A percentile compares a stretch with the other conserved stretches of the same genome.
These are phyloP conservation scores for Microdochium nivale DNA, from an alignment of 2,329 filamentous ascomycete species.

Conservation along the genomic window DNA sequence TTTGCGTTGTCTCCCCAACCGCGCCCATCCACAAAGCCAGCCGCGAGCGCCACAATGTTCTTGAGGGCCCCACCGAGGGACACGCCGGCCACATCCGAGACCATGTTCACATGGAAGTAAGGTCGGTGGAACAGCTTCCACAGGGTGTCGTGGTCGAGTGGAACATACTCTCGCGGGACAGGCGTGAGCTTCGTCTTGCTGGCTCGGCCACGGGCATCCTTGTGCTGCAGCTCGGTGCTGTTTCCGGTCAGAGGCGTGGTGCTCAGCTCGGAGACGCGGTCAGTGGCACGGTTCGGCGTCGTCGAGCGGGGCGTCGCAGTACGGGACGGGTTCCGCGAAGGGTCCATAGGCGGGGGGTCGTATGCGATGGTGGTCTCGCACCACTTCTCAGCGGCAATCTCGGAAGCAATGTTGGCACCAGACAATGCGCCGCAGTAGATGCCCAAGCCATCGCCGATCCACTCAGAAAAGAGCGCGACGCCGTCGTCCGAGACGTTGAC, in stretches of 20 bases:
- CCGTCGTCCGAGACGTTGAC: constrained; percentile 85
- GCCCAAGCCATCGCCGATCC: constrained; percentile 79
- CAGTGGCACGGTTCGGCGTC: constrained; percentile 36
- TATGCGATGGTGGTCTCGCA: constrained; percentile 97
- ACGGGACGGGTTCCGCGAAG: constrained; percentile 62
- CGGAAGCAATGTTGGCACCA: constrained; percentile 90
- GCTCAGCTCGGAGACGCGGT: constrained; percentile 38
- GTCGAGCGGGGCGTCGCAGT: constrained; percentile 34
- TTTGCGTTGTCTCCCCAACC: constrained; percentile 99
- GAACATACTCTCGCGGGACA: constrained; percentile 73
- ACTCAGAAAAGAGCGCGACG: constrained; percentile 86
- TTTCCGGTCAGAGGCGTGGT: constrained; percentile 30
- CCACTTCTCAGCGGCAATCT: constrained; percentile 93
- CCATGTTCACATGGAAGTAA: constrained; percentile 95
- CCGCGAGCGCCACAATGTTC: constrained; percentile 91
- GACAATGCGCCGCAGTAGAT: constrained; percentile 97
- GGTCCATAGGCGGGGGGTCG: constrained; percentile 79
- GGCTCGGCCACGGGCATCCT: constrained; percentile 57
- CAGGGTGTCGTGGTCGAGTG: constrained; percentile 76
- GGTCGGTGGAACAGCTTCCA: constrained; percentile 86
- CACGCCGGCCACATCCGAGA: constrained; percentile 91
- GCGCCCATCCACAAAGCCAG: constrained; percentile 89
- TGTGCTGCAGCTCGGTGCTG: constrained; percentile 46
- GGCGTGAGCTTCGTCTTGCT: constrained; percentile 65
- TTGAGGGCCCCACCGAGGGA: constrained; percentile 92